A percentile compares a stretch with the other conserved stretches of the same genome.
Evolutionary conservation across 257 asterid genomes (phyloP).

Genomic region (Solanum appendiculatum): DNA sequence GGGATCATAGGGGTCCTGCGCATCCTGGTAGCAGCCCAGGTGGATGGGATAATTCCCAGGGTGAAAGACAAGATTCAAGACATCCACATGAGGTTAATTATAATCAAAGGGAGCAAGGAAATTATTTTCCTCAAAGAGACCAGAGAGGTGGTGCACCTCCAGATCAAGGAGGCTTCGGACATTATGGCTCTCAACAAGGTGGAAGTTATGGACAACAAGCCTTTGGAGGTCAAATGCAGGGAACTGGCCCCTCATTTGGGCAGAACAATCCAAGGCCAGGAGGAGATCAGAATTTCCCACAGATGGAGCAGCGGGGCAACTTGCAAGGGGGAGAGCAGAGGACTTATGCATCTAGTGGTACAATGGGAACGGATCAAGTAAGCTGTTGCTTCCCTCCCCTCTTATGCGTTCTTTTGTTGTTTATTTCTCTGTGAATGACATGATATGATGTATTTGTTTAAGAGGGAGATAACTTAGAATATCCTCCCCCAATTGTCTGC

Average conservation of each 20-base stretch:
- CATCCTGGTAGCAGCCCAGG: conserved; percentile 11
- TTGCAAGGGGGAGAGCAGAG: not conserved
- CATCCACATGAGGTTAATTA: conserved; percentile 2
- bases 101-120: conserved; percentile 4
- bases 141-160: conserved; percentile 5
- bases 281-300: not conserved
- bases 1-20: conserved; percentile 19
- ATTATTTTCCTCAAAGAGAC: conserved; percentile 1
- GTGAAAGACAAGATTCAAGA: conserved; percentile 8
- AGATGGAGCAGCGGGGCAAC: not conserved
- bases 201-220: not conserved
- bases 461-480: not conserved
- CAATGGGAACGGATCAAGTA: not conserved
- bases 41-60: conserved; percentile 12
- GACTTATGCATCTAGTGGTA: not conserved
- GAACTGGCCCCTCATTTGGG: not conserved
- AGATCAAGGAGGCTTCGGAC: conserved; percentile 17
- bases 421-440: not conserved
- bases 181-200: conserved; percentile 9
- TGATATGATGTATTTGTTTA: not conserved
- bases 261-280: not conserved
- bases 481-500: not conserved
- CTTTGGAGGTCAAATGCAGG: not conserved
- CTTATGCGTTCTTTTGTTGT: not conserved
- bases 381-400: not conserved